These are phyloP conservation scores for Raffaelea ambrosiae DNA, from an alignment of 2,329 filamentous ascomycete genomes.

Conservation along the genomic window DNA sequence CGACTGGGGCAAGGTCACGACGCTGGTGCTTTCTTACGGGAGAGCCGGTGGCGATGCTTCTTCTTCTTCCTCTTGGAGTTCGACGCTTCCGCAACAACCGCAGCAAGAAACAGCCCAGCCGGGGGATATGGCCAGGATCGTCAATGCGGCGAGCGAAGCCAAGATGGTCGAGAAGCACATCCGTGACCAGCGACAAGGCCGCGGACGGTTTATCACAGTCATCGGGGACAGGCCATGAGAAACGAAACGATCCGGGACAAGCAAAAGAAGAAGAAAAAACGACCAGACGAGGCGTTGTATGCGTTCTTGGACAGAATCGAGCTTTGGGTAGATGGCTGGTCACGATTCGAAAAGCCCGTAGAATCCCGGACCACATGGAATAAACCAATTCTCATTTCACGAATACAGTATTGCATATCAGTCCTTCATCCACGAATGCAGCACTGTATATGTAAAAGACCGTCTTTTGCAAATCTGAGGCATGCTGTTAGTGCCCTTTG, in stretches of 20 bases:
- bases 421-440: no score
- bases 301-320: no score
- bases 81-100: neutral
- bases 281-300: neutral
- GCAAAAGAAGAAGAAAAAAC: neutral
- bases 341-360: no score
- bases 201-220: slow-evolving; percentile 15
- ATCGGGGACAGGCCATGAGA: slow-evolving; percentile 5
- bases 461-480: no score
- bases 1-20: slow-evolving; percentile 16
- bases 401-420: no score
- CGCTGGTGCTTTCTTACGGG: slow-evolving; percentile 11
- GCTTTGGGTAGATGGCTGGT: no score
- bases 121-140: slow-evolving; percentile 5
- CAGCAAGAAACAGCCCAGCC: neutral
- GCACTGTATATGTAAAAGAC: no score
- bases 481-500: neutral
- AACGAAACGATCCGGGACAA: no score
- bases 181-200: slow-evolving; percentile 11
- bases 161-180: slow-evolving; percentile 13
- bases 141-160: slow-evolving; percentile 8
- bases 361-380: no score
- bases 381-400: no score
- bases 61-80: no score
- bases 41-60: neutral